Evolutionary conservation across 2,329 filamentous ascomycete species (phyloP).

Genomic region (Monilinia fructicola): DNA sequence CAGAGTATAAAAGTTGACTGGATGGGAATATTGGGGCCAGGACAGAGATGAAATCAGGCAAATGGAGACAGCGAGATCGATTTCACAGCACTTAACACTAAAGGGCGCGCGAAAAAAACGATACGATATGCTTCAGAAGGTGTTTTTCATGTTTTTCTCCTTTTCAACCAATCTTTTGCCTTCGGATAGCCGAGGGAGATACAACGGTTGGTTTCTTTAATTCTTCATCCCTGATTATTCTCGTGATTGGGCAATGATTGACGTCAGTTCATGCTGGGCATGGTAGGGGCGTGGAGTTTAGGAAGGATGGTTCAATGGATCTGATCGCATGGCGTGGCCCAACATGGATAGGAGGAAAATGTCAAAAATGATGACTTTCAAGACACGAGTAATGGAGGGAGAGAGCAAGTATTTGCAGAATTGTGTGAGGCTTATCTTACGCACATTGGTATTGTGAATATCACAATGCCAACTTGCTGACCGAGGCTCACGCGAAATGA

Average conservation of each 20-base stretch:
- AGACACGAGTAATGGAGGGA: neutral
- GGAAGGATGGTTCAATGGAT: neutral
- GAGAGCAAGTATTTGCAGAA: too few relatives aligned
- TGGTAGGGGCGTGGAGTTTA: neutral
- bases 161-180: neutral
- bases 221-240: neutral
- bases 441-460: neutral
- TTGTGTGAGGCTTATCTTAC: neutral
- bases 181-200: neutral
- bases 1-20: neutral
- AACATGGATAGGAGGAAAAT: neutral
- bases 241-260: neutral
- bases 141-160: neutral
- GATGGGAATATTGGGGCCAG: neutral
- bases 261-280: neutral
- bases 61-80: neutral
- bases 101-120: neutral
- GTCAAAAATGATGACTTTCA: neutral
- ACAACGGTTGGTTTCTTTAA: neutral
- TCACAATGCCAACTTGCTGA: neutral
- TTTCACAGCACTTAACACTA: neutral
- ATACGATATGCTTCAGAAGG: neutral
- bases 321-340: neutral
- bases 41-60: neutral
- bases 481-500: neutral